Evolutionary conservation across 1,284 basidiomycete genomes (phyloP).

Genomic region (Bondarzewia mesenterica): DNA sequence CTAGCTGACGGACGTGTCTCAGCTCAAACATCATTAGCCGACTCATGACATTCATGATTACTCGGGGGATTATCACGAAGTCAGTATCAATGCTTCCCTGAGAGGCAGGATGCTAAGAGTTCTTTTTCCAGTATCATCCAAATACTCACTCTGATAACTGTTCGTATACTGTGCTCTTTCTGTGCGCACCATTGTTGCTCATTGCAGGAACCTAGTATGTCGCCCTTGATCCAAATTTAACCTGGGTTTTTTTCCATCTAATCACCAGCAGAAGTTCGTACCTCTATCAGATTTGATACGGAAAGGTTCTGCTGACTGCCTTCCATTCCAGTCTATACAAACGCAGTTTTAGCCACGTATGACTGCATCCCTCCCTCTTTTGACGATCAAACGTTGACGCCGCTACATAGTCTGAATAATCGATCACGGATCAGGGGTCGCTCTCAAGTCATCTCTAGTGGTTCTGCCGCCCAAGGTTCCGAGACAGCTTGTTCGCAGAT

Average conservation of each 20-base stretch:
- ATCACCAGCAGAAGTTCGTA: neutral
- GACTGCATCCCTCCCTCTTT: too few relatives aligned
- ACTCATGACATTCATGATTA: neutral
- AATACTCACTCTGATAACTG: neutral
- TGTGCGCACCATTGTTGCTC: too few relatives aligned
- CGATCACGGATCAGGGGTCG: too few relatives aligned
- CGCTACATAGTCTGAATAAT: too few relatives aligned
- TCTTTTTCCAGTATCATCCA: neutral
- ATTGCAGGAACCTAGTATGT: neutral
- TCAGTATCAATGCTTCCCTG: neutral
- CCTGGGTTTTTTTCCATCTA: neutral
- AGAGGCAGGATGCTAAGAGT: neutral
- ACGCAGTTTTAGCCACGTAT: neutral
- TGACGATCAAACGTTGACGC: too few relatives aligned
- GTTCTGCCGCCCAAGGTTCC: too few relatives aligned
- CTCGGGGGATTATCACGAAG: neutral
- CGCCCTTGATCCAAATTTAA: neutral
- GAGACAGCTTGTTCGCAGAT: too few relatives aligned
- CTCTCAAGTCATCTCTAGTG: too few relatives aligned
- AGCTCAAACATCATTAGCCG: neutral
- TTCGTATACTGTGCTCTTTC: neutral
- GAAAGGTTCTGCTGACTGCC: neutral
- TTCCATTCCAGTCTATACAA: neutral
- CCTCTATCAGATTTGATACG: neutral
- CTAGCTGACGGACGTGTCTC: too few relatives aligned